Evolutionary conservation across 2,329 filamentous ascomycete genomes (phyloP).

Genomic region (Trichophyton schoenleinii): DNA sequence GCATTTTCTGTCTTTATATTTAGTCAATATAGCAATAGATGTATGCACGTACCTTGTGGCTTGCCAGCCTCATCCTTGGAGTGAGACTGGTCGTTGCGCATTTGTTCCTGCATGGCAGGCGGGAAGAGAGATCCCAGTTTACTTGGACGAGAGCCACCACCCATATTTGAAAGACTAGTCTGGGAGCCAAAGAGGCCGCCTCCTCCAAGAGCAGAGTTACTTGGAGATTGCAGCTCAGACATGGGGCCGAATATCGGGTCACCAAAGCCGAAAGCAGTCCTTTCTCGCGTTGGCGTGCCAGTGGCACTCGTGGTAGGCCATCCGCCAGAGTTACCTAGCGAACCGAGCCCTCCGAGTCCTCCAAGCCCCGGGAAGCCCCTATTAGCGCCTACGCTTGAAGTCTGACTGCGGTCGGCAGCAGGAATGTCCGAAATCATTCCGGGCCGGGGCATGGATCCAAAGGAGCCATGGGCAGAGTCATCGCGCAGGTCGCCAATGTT

Average conservation of each 20-base stretch:
- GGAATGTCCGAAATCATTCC: slow-evolving; percentile 42
- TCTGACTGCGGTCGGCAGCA: slow-evolving; percentile 81
- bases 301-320: slow-evolving; percentile 53
- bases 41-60: slow-evolving; percentile 41
- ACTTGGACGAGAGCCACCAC: slow-evolving; percentile 61
- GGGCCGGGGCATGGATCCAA: slow-evolving; percentile 45
- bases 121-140: slow-evolving; percentile 84
- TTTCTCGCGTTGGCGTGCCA: slow-evolving; percentile 56
- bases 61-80: slow-evolving; percentile 52
- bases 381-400: slow-evolving; percentile 60
- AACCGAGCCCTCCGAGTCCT: slow-evolving; percentile 40
- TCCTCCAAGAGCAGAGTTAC: slow-evolving; percentile 27
- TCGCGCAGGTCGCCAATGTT: slow-evolving; percentile 43
- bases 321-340: slow-evolving; percentile 38
- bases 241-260: slow-evolving; percentile 60
- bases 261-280: slow-evolving; percentile 42
- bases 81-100: slow-evolving; percentile 50
- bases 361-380: slow-evolving; percentile 57
- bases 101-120: slow-evolving; percentile 77
- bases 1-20: slow-evolving; percentile 4
- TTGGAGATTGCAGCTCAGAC: slow-evolving; percentile 54
- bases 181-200: slow-evolving; percentile 52
- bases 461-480: slow-evolving; percentile 37
- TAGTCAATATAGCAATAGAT: slow-evolving; percentile 17
- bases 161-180: slow-evolving; percentile 42